Base-by-base conservation (phyloP, 2,329 filamentous ascomycete species). In the Pseudocercospora pini-densiflorae region DNA sequence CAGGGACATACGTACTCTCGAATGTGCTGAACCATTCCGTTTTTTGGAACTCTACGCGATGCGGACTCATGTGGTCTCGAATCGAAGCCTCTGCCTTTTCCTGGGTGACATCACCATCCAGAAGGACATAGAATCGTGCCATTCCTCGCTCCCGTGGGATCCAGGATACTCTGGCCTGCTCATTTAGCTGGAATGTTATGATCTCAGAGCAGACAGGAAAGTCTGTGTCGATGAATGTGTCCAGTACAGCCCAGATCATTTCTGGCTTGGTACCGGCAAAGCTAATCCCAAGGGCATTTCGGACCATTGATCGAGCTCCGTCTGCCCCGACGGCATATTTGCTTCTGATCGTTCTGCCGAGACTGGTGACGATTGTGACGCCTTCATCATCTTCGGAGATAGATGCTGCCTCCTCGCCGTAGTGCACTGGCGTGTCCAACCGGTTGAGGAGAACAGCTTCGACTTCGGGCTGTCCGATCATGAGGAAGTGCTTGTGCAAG, bases 241-340 rank as follows among this genome's bases (percentile, higher is more conserved):
- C 66, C 9, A 65, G 36, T 16, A 62, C 59, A 21, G 62, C 62
- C 62, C 58, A 65, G 54, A 59, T 45, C 59, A 65, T 65, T 19
- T 65, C 66, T n/a, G 66, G 66, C 49, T 68, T 65, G 7, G 63
- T 68, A 5, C 66, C 66, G 8, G 62, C 63, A 47, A 68, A 68
- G 14, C 45, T 51, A 21, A 68, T 68, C 29, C 66, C 66, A 1
- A 63, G 29, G 16, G 62, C 8, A n/a, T 62, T 63, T 8, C 66
- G 66, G 9, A 68, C 66, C 31, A 61, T 59, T 19, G 62, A 65
- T 43, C 36, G 33, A 9, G 62, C 66, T 10, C 66, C 62, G 36
- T 68, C 64, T 31, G 59, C 64, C 16, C 66, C 61, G 9, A 67
- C 57, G n/a, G 51, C 49, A 53, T 66, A 67, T 10, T 21, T 40